Evolutionary conservation across 495 filamentous ascomycete species (phyloP), one percentile per base, ranked within the genome.

Genomic region (Aspergillus cristatus): DNA sequence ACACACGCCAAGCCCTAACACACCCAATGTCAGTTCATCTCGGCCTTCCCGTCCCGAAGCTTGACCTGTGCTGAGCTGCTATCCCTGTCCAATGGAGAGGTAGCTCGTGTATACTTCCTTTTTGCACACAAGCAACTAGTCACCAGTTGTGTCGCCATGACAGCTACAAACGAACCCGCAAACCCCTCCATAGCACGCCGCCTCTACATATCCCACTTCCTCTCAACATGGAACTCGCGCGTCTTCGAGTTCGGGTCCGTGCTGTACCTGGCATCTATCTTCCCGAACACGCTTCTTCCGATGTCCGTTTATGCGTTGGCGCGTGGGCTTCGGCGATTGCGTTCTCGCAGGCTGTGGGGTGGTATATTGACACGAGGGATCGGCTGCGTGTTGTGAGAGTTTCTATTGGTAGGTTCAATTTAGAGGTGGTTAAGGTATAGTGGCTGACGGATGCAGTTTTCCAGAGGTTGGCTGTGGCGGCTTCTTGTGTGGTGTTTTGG

Each of bases 191-290:
- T 41, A n/a, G 15, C 32, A 1, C 24, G 15, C 28, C 35, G 17
- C 15, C 62, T 73, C 1, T 75, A 74, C 38, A 55, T 56, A 16
- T 71, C 75, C 1, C 76, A 81, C 49, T 71, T 76, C 41, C 58
- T 79, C 5, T 79, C 75, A 3, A 77, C 75, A n/a, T 81, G 75
- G 76, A 81, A 79, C 43, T 70, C 75, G 1, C 62, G 76, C 24
- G 43, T 68, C 6, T 81, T 78, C 50, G 76, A 81, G 47, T 74
- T 74, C 42, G 74, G 55, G 18, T 67, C 69, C 5, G 70, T 75
- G 16, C 58, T 75, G 10, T 78, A 71, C 48, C 60, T 76, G 11
- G 75, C 74, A 5, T 17, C 60, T 7, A 62, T 70, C 42, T 76
- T 59, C 49, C 70, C 70, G 0, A 59, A 56, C 30, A 75, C 62